These are phyloP conservation scores for Carex cristatella DNA, from an alignment of 176 grass and related monocot genomes.

Conservation along the genomic window DNA sequence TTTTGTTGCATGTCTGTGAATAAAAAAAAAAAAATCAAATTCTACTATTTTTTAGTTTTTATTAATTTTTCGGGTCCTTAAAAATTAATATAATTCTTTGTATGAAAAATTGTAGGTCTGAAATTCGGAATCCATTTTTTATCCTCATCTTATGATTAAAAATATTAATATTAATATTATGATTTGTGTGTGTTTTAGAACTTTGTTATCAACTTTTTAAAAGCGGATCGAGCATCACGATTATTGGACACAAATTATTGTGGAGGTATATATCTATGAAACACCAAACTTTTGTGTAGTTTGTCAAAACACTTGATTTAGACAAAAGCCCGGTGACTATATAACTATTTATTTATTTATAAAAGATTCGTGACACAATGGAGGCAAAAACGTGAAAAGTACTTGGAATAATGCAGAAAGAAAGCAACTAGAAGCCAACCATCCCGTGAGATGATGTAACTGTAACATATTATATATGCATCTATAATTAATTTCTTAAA, in stretches of 20 bases:
- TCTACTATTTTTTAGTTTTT: too few species aligned
- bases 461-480: neutral
- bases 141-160: too few species aligned
- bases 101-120: too few species aligned
- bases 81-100: too few species aligned
- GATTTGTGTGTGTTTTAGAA: neutral
- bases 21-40: too few species aligned
- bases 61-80: too few species aligned
- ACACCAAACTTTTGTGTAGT: neutral
- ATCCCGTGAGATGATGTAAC: neutral
- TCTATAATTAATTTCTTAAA: neutral
- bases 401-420: conserved; percentile 8
- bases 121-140: too few species aligned
- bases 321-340: neutral
- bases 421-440: conserved; percentile 16
- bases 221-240: neutral
- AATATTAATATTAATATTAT: neutral
- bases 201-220: neutral
- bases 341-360: neutral
- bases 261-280: neutral
- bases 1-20: too few species aligned
- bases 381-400: conserved; percentile 4
- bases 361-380: neutral
- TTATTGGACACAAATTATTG: neutral
- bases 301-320: neutral